phyloP scores from a whole-genome alignment of 805 yeast species.

The Starmerella khaoyaiensis region DNA sequence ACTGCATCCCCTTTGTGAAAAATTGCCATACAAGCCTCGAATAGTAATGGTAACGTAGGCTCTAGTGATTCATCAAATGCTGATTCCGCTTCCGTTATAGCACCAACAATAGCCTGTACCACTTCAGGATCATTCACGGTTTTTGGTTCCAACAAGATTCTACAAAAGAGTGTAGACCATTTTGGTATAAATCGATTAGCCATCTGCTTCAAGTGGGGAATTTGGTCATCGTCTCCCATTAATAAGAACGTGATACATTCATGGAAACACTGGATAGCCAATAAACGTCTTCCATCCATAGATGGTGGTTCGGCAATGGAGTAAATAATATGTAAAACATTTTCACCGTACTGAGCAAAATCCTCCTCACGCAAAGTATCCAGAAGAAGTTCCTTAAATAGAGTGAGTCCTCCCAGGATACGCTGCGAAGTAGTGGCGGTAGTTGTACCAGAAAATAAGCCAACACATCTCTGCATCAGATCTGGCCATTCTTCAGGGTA shows the following conservation, averaged over 20 bases:
- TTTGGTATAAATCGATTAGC: conserved; percentile 14
- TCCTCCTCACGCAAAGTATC: conserved; percentile 78
- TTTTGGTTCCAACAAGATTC: conserved; percentile 1
- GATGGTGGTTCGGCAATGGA: conserved; percentile 16
- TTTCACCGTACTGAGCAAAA: conserved; percentile 55
- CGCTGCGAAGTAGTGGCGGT: conserved; percentile 30
- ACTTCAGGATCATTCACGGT: conserved; percentile 6
- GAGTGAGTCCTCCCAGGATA: conserved; percentile 29
- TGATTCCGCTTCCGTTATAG: conserved; percentile 19
- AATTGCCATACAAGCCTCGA: conserved; percentile 7
- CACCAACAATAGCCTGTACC: conserved; percentile 17
- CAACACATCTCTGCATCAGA: conserved; percentile 26
- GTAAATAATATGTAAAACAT: conserved; percentile 19
- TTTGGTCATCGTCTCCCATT: conserved; percentile 24
- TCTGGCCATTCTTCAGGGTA: conserved; percentile 95
- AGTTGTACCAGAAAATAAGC: conserved; percentile 31
- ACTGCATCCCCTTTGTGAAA: no score
- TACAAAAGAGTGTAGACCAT: conserved; percentile 13
- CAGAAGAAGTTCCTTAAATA: conserved; percentile 57
- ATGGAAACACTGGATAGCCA: conserved; percentile 27
- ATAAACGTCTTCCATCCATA: conserved; percentile 9
- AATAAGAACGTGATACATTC: conserved; percentile 25
- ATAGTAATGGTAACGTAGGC: conserved; percentile 16
- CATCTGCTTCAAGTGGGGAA: conserved; percentile 14
- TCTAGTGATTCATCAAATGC: conserved; percentile 19